These are phyloP conservation scores for Phlebiopsis flavidoalba DNA, from an alignment of 768 basidiomycete species.

Conservation along the genomic window DNA sequence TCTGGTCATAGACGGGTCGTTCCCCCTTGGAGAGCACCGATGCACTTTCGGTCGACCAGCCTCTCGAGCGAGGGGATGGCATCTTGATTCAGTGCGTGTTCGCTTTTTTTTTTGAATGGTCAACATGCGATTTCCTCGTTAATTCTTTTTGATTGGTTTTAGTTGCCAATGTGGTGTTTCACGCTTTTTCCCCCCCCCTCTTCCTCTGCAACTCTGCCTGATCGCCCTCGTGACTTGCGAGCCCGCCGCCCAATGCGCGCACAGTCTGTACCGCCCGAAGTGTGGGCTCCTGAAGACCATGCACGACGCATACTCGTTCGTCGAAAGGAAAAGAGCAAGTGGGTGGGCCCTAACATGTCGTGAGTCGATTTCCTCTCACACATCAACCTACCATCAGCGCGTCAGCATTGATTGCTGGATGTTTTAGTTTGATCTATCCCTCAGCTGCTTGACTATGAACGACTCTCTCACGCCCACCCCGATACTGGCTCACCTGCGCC, in stretches of 20 bases:
- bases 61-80: conserved; percentile 69
- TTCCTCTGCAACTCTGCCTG: conserved; percentile 84
- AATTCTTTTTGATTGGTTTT: background rate
- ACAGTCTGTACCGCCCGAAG: conserved; percentile 65
- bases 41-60: conserved; percentile 78
- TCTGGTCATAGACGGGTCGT: conserved; percentile 73
- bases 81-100: conserved; percentile 82
- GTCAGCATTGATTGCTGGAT: background rate
- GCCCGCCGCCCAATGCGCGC: conserved; percentile 69
- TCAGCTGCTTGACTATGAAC: conserved; percentile 91
- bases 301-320: conserved; percentile 87
- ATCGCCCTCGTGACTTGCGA: conserved; percentile 92
- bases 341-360: conserved; percentile 94
- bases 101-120: background rate
- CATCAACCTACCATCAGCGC: conserved; percentile 10
- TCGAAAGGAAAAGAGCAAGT: conserved; percentile 85
- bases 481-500: conserved; percentile 41
- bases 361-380: conserved; percentile 40
- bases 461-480: conserved; percentile 45
- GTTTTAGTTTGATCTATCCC: conserved; percentile 77
- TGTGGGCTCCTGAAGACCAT: conserved; percentile 80
- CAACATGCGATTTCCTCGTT: background rate
- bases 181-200: too few species aligned
- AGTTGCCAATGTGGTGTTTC: conserved; percentile 95
- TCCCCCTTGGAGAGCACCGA: conserved; percentile 73